phyloP scores from a whole-genome alignment of 176 grass and related monocot genomes.

The Aegilops umbellulata region DNA sequence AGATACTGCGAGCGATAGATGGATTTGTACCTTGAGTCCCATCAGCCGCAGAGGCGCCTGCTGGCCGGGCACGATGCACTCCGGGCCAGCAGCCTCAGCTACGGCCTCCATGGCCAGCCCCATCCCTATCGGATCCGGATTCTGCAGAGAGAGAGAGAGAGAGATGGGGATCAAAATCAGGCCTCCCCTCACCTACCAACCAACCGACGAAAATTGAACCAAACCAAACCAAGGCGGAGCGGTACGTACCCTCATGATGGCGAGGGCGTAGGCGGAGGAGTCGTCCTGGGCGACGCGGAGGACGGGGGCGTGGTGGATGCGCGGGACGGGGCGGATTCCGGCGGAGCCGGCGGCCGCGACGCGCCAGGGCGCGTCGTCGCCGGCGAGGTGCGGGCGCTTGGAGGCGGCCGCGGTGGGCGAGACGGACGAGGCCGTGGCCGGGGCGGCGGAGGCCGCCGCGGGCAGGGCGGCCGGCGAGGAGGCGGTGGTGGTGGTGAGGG shows the following conservation, averaged over 20 bases:
- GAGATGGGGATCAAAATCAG: constrained; percentile 13
- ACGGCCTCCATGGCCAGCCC: constrained; percentile 89
- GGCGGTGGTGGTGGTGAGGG: constrained; percentile 55
- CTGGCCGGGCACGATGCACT: constrained; percentile 93
- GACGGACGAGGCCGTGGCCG: constrained; percentile 33
- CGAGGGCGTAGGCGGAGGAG: constrained; percentile 65
- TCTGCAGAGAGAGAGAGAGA: constrained; percentile 32
- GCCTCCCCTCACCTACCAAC: not conserved
- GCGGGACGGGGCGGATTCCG: constrained; percentile 59
- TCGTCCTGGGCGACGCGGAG: constrained; percentile 68
- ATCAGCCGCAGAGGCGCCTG: constrained; percentile 75
- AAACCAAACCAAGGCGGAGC: too few relatives aligned
- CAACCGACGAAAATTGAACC: not conserved
- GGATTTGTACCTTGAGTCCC: constrained; percentile 76
- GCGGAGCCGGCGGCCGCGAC: constrained; percentile 43
- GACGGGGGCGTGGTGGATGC: constrained; percentile 75
- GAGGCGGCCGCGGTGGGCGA: constrained; percentile 37
- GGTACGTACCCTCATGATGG: constrained; percentile 80
- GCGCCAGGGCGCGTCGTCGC: constrained; percentile 92
- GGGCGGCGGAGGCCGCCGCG: constrained; percentile 36
- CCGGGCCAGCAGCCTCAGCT: constrained; percentile 82
- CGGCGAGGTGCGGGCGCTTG: constrained; percentile 68
- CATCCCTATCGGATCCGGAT: constrained; percentile 86
- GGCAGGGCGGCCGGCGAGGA: constrained; percentile 42
- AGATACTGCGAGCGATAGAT: not conserved